Base-by-base conservation (phyloP, 805 yeast genomes). In the Candida silvatica region DNA sequence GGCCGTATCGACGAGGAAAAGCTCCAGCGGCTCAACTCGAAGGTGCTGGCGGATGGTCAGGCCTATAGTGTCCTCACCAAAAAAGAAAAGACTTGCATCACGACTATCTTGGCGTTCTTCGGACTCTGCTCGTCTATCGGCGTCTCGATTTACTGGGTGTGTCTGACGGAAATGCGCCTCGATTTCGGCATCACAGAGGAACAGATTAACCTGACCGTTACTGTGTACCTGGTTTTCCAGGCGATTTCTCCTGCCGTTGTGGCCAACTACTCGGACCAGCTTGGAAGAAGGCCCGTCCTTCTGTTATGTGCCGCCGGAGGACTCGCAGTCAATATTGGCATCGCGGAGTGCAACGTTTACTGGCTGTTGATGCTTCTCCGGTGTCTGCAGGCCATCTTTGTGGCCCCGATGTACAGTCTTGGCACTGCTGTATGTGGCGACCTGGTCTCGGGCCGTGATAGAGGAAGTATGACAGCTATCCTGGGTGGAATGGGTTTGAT, bases 91-190 rank as follows among this genome's bases (percentile, higher is more conserved):
- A 37, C 49, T 15, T 25, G 64, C 4, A 44, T 77, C 23, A 67
- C 64, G 2, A 41, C 44, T 5, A 56, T 59, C 20, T 66, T 64
- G 39, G 71, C 68, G 2, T 42, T 61, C 4, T 57, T 71, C 2
- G 82, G 84, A 0, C 56, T 75, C 28, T 77, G 80, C 63, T 82
- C 94, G 2, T 64, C 92, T 0, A 61, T 82, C 3, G 75, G 88
- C 0, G 71, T 80, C 43, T 82, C 94, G 0, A 82, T 85, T 9
- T 86, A 82, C 51, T 80, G 82, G 56, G 94, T 94, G 0, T 86
- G 86, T 0, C 56, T 86, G 14, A 72, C 77, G 0, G 62, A 67
- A 4, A 59, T 87, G 6, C 72, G 76, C 32, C 43, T 53, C 0
- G 55, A 73, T 20, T 82, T 86, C 46, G 32, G 66, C 30, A 69